These are phyloP conservation scores for Rhodotorula sp. DNA, from an alignment of 1,284 basidiomycete species.

Conservation along the genomic window DNA sequence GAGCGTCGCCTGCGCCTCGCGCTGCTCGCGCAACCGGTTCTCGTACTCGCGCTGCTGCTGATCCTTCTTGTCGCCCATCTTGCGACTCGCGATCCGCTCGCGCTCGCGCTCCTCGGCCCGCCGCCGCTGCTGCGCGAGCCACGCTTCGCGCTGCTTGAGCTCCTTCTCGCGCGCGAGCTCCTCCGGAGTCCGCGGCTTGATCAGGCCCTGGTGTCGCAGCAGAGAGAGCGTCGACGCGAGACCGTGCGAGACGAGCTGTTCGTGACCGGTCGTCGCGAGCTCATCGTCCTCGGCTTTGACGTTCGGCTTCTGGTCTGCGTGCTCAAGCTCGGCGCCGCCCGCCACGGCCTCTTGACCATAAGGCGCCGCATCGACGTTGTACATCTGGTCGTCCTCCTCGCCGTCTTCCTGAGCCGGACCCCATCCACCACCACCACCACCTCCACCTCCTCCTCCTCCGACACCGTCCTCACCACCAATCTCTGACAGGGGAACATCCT, in stretches of 20 bases:
- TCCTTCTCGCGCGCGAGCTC: conserved; percentile 73
- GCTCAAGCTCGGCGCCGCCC: background rate
- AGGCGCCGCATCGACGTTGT: conserved; percentile 7
- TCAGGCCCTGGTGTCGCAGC: conserved; percentile 85
- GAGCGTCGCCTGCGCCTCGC: conserved; percentile 77
- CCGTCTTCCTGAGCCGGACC: conserved; percentile 60
- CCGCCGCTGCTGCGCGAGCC: conserved; percentile 80
- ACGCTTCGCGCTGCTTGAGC: conserved; percentile 81
- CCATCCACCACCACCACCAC: conserved; percentile 62
- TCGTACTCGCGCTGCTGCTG: conserved; percentile 93
- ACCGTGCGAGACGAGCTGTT: conserved; percentile 71
- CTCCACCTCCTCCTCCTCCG: conserved; percentile 56
- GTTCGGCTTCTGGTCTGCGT: conserved; percentile 14
- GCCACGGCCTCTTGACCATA: background rate
- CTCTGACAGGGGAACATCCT: conserved; percentile 42
- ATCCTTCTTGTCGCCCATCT: conserved; percentile 68
- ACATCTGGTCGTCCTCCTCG: conserved; percentile 33
- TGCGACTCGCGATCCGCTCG: conserved; percentile 63
- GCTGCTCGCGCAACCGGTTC: conserved; percentile 84
- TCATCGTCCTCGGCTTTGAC: conserved; percentile 28
- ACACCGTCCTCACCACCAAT: conserved; percentile 47
- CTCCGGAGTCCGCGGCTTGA: conserved; percentile 66
- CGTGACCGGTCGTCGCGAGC: conserved; percentile 53
- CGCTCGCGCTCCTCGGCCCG: conserved; percentile 73
- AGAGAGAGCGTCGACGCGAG: conserved; percentile 85